Evolutionary conservation across 2,329 filamentous ascomycete genomes (phyloP).

Genomic region (Pseudocercospora fijiensis): DNA sequence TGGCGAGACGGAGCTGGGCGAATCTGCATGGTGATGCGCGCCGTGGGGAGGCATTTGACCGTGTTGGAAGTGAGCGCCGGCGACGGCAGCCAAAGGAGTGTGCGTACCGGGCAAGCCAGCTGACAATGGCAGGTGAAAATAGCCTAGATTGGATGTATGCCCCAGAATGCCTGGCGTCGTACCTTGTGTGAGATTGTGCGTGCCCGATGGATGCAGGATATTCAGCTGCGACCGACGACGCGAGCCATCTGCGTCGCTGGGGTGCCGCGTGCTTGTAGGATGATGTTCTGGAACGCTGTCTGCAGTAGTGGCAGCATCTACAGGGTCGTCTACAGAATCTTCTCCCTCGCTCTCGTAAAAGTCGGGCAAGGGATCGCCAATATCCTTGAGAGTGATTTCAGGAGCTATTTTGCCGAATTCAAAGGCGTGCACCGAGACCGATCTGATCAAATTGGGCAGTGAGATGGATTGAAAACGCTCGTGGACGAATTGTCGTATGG

Average conservation of each 20-base stretch:
- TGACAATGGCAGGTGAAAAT: constrained; percentile 76
- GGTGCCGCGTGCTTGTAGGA: constrained; percentile 14
- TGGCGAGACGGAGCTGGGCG: constrained; percentile 49
- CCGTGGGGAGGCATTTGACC: constrained; percentile 39
- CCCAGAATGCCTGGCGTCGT: constrained; percentile 63
- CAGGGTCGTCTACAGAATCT: constrained; percentile 53
- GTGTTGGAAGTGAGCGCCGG: constrained; percentile 63
- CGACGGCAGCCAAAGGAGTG: constrained; percentile 76
- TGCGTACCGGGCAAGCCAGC: constrained; percentile 71
- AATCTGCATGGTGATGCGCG: constrained; percentile 39
- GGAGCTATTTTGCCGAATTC: constrained; percentile 83
- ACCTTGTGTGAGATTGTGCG: constrained; percentile 42
- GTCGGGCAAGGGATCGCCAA: constrained; percentile 90
- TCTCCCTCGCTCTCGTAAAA: constrained; percentile 87
- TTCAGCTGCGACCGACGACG: constrained; percentile 25
- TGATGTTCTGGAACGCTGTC: constrained; percentile 11
- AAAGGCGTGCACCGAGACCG: constrained; percentile 90
- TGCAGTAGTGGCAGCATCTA: constrained; percentile 8
- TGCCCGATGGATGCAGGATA: constrained; percentile 27
- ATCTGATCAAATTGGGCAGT: constrained; percentile 93
- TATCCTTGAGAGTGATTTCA: constrained; percentile 88
- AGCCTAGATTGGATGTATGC: constrained; percentile 73
- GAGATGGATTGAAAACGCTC: constrained; percentile 90
- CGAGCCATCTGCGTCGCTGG: constrained; percentile 16
- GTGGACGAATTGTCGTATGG: constrained; percentile 90